Conservation (phyloP, 2,329 filamentous ascomycete genomes). For the Aureobasidium vineae region DNA sequence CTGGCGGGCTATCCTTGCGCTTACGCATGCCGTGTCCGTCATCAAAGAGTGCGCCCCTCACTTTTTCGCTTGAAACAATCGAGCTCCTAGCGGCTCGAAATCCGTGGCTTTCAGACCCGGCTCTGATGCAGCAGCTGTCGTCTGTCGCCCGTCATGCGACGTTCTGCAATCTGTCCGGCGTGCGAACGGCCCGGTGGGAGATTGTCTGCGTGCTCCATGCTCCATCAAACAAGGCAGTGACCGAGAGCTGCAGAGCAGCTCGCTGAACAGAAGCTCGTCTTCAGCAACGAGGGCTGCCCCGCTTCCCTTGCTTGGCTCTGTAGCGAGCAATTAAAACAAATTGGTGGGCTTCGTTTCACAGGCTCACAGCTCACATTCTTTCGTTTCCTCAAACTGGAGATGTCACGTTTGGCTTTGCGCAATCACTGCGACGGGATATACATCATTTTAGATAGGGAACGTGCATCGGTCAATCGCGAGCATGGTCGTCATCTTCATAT, state of each 20-base stretch:
- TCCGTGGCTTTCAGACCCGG: not conserved
- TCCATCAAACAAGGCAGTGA: slow-evolving; percentile 4
- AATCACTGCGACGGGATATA: slow-evolving; percentile 8
- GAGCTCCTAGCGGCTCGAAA: slow-evolving; percentile 13
- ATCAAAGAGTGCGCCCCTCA: slow-evolving; percentile 22
- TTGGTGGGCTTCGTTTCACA: slow-evolving; percentile 24
- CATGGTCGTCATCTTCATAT: slow-evolving; percentile 10
- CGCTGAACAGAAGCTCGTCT: not conserved
- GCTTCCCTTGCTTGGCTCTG: slow-evolving; percentile 23
- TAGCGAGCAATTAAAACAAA: slow-evolving; percentile 23
- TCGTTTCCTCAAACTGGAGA: slow-evolving; percentile 23
- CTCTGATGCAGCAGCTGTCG: slow-evolving; percentile 4
- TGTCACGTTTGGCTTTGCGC: slow-evolving; percentile 24
- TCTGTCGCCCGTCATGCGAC: slow-evolving; percentile 4
- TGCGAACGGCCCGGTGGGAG: not conserved
- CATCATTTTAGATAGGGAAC: slow-evolving; percentile 20
- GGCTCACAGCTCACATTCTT: slow-evolving; percentile 24
- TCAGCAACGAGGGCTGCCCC: slow-evolving; percentile 11
- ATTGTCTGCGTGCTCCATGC: not conserved
- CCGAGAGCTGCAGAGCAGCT: not conserved
- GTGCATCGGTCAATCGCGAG: slow-evolving; percentile 10
- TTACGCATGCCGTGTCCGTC: slow-evolving; percentile 24
- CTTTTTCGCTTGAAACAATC: slow-evolving; percentile 24
- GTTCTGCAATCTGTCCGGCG: slow-evolving; percentile 14
- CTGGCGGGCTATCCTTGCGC: slow-evolving; percentile 22